Evolutionary conservation across 2,329 filamentous ascomycete species (phyloP), one percentile per base, ranked within the genome.

Genomic region (Myriosclerotinia scirpicola): DNA sequence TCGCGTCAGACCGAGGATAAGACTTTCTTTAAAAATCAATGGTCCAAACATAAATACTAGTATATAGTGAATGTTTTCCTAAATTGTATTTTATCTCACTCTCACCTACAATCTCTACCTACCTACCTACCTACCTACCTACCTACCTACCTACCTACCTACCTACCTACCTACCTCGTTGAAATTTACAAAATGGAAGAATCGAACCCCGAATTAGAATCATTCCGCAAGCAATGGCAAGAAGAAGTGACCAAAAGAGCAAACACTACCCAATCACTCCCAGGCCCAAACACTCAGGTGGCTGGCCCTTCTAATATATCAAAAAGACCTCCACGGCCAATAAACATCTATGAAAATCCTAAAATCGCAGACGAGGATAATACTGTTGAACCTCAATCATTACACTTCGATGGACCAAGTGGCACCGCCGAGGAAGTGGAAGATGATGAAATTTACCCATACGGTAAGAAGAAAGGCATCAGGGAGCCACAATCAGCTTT

Each of bases 201-300:
- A 66, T 78, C 83, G 58, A 83, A 86, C 76, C 83, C 88, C 61
- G 93, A 96, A 78, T 85, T 97, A 68, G 92, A 96, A 78, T 88
- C 85, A 55, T 97, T 97, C 79, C 89, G 94, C 71, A 85, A 87
- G 75, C 85, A 92, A 82, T 97, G 93, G 93, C 87, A 87, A 67
- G 89, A 92, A 72, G 93, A 97, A 70, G 74, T 77, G 20, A 74
- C 74, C 3, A 73, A 74, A 38, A 73, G 66, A 67, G 52, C 69
- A n/a, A 70, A 74, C 40, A 64, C 61, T 42, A 20, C 15, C 17
- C 42, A 59, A 67, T 7, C 73, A 71, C 2, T 38, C 15, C 58
- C 58, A 68, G 8, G 22, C 38, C 15, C 30, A 55, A 40, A 34
- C 5, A 26, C 7, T 14, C 65, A 70, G 56, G 64, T 52, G 34